phyloP scores from a whole-genome alignment of 345 rosid species.

The Garcia nutans region DNA sequence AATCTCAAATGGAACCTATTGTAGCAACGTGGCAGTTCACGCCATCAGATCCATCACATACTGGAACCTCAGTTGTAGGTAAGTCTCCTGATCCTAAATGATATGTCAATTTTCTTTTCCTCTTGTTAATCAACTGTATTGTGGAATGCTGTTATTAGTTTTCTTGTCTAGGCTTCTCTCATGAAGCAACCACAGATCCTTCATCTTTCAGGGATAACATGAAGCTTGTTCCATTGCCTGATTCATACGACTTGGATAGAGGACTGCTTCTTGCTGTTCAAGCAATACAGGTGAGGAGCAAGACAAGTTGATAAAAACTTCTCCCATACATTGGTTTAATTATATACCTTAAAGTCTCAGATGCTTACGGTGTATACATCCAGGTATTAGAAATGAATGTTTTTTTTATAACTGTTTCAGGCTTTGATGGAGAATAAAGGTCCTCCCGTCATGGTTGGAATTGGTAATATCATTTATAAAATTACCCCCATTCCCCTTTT shows the following conservation, averaged over 20 bases:
- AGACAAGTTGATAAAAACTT: constrained; percentile 8
- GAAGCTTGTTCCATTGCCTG: constrained; percentile 94
- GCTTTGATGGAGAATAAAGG: constrained; percentile 93
- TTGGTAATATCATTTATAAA: constrained; percentile 51
- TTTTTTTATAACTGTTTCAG: constrained; percentile 44
- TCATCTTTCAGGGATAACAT: constrained; percentile 89
- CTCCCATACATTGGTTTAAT: neutral
- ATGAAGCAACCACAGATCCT: constrained; percentile 94
- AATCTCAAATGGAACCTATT: constrained; percentile 89
- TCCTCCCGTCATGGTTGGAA: constrained; percentile 86
- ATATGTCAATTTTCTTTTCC: neutral
- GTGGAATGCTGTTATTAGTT: constrained; percentile 24
- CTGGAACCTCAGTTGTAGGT: constrained; percentile 60
- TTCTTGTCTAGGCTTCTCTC: constrained; percentile 67
- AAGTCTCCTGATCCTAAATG: constrained; percentile 34
- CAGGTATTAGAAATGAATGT: constrained; percentile 6
- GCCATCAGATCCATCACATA: constrained; percentile 51
- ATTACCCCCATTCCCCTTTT: neutral
- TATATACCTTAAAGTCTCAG: neutral
- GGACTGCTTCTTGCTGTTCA: constrained; percentile 99
- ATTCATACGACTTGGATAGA: constrained; percentile 93
- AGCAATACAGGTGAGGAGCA: constrained; percentile 80
- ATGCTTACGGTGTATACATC: neutral
- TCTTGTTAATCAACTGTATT: constrained; percentile 21
- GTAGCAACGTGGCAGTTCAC: constrained; percentile 74